Evolutionary conservation across 2,329 filamentous ascomycete species (phyloP).

Genomic region (Pyricularia pennisetigena): DNA sequence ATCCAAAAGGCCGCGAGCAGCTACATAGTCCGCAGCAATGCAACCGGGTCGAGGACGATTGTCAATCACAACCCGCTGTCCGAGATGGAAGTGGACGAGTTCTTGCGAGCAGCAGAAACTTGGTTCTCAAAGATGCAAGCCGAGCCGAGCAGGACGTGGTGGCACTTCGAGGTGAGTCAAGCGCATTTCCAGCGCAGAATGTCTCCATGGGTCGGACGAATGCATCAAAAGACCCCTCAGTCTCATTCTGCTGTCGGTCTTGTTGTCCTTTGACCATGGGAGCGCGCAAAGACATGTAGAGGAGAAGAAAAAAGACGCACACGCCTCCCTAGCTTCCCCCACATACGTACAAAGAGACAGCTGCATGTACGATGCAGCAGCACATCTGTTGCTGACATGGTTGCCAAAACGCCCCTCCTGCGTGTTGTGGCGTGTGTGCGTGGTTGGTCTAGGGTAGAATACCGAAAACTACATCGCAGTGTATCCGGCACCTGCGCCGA

Average conservation of each 20-base stretch:
- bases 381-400: background rate
- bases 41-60: slow-evolving; percentile 54
- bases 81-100: slow-evolving; percentile 58
- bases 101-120: slow-evolving; percentile 30
- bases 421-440: background rate
- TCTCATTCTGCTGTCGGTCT: background rate
- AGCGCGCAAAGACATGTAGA: background rate
- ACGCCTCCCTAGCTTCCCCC: background rate
- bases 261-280: background rate
- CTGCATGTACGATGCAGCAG: background rate
- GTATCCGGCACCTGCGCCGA: slow-evolving; percentile 45
- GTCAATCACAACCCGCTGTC: slow-evolving; percentile 59
- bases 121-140: slow-evolving; percentile 2
- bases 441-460: slow-evolving; percentile 44
- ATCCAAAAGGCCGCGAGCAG: slow-evolving; percentile 51
- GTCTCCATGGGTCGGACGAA: background rate
- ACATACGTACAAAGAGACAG: background rate
- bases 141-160: slow-evolving; percentile 38
- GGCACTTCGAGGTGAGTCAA: slow-evolving; percentile 58
- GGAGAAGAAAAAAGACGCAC: background rate
- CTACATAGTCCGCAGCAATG: slow-evolving; percentile 56
- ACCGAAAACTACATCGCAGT: slow-evolving; percentile 48
- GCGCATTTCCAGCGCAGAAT: background rate
- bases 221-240: background rate
- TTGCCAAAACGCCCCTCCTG: background rate